phyloP scores from a whole-genome alignment of 2,329 filamentous ascomycete species.

The Geoglossum cookeanum region DNA sequence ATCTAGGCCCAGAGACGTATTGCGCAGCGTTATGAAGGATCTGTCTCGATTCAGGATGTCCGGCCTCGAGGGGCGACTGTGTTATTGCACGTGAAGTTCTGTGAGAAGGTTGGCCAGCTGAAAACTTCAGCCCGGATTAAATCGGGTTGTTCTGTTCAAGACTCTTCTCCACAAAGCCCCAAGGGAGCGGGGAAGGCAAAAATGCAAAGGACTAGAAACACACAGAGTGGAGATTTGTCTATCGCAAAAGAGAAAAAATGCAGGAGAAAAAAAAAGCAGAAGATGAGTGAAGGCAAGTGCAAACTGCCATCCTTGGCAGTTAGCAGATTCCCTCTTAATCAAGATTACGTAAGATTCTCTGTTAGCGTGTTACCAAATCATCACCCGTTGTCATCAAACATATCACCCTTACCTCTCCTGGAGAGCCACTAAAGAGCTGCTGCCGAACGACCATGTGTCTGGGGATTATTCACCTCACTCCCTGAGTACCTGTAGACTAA shows the following conservation, averaged over 20 bases:
- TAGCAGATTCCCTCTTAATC: too few species aligned
- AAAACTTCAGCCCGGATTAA: not conserved
- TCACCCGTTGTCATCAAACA: too few species aligned
- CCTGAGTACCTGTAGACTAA: too few species aligned
- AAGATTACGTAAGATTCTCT: too few species aligned
- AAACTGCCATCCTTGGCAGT: too few species aligned
- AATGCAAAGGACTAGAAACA: not conserved
- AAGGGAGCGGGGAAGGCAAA: not conserved
- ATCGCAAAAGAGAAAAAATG: not conserved
- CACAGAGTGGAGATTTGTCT: not conserved
- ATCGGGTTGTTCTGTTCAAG: not conserved
- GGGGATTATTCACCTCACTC: too few species aligned
- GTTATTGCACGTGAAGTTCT: not conserved
- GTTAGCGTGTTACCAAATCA: too few species aligned
- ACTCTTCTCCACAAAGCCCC: not conserved
- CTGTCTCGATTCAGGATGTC: not conserved
- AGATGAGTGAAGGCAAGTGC: too few species aligned
- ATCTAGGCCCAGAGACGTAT: not conserved
- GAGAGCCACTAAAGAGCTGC: too few species aligned
- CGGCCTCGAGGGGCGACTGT: not conserved
- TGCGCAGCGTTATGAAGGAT: not conserved
- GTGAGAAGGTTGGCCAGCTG: not conserved
- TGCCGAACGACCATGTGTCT: too few species aligned
- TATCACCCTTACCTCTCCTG: too few species aligned
- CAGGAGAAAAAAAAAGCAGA: too few species aligned